These are phyloP conservation scores for Mikania micrantha DNA, from an alignment of 129 eudicot genomes.

Conservation along the genomic window DNA sequence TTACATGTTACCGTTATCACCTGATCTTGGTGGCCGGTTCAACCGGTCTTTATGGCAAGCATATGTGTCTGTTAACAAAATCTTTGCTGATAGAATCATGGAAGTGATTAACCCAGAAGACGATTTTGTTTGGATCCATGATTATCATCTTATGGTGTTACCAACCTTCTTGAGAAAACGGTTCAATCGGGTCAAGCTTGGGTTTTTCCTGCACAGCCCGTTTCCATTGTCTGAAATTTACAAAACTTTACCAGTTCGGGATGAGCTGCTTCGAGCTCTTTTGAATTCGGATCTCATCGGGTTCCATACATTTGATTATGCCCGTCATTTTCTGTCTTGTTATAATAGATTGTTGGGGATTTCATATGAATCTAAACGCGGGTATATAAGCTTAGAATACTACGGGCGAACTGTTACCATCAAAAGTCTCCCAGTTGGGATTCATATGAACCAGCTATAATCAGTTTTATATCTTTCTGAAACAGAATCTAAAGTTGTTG, in stretches of 20 bases:
- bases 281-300: slow-evolving; percentile 67
- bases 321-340: slow-evolving; percentile 71
- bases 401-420: slow-evolving; percentile 68
- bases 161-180: slow-evolving; percentile 70
- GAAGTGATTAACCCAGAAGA: slow-evolving; percentile 79
- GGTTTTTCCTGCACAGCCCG: slow-evolving; percentile 73
- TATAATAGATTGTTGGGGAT: slow-evolving; percentile 74
- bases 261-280: slow-evolving; percentile 58
- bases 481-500: slow-evolving; percentile 44
- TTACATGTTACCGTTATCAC: slow-evolving; percentile 64
- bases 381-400: slow-evolving; percentile 63
- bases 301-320: slow-evolving; percentile 76
- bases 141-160: slow-evolving; percentile 70
- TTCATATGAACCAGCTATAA: slow-evolving; percentile 65
- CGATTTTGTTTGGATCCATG: slow-evolving; percentile 77
- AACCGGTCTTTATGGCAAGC: slow-evolving; percentile 66
- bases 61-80: slow-evolving; percentile 54
- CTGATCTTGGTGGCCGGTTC: slow-evolving; percentile 60
- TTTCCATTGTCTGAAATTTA: slow-evolving; percentile 76
- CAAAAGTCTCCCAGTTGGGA: slow-evolving; percentile 74
- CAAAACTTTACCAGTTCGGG: slow-evolving; percentile 72
- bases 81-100: slow-evolving; percentile 55
- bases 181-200: slow-evolving; percentile 57
- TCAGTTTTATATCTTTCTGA: slow-evolving; percentile 47
- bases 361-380: slow-evolving; percentile 67